Base-by-base conservation (phyloP, 345 rosid species). In the Aquilaria malaccensis region DNA sequence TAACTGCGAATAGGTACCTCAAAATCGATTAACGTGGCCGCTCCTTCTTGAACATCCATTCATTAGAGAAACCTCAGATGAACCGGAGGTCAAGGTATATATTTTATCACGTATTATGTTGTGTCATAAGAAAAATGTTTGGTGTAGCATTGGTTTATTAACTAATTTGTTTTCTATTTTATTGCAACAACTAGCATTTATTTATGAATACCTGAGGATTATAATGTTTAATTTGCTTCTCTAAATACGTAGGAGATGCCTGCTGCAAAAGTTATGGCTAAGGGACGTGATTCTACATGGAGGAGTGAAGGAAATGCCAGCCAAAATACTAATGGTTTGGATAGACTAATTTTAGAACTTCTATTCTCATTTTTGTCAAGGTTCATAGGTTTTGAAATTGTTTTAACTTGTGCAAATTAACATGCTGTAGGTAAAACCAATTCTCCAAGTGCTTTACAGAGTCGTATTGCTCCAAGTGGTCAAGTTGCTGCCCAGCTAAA, bases 21-120 rank as follows among this genome's bases (percentile, higher is more conserved):
- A 90, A 72, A 83, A 80, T 76, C 88, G 99, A 59, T 70, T 94
- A 74, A 84, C 84, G 62, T 94, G 99, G 99, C 96, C 99, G 37
- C 82, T 83, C 59, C 97, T 94, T 65, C 97, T 85, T 64, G 92
- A 89, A 56, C 99, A 94, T 64, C 96, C 99, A 52, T 94, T 94
- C 73, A 89, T 94, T 59, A 84, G 80, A 77, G 97, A 93, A 68
- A 74, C 81, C 60, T 69, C 66, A 11, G 79, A 77, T 61, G 94
- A 93, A 63, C 30, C 74, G 63, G 92, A 86, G 68, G 79, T 80
- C 66, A 77, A 71, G 92, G 99, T 94, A 84, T 37, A 76, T 45
- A 55, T 66, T 51, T 32, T 56, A 13, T 53, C 52, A 61, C 30
- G 12, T 11, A 11, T 56, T 47, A 33, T 48, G 7, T 50, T 11